Conservation (phyloP, 1,139 yeast species). For the Starmera stellimalicola region DNA sequence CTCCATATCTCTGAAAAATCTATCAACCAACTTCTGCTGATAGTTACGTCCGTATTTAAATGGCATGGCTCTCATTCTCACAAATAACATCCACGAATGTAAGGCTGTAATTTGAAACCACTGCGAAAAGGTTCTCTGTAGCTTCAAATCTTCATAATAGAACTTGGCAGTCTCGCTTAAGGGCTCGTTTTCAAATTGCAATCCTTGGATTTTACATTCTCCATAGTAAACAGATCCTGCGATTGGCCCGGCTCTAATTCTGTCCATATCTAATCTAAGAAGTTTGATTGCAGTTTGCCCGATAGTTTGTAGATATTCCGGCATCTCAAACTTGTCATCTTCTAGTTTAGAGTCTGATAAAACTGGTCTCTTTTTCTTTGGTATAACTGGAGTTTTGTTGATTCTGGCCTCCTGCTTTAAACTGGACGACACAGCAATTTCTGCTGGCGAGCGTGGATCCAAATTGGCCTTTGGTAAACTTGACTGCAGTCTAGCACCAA, state of each 20-base stretch:
- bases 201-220: constrained; percentile 77
- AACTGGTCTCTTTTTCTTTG: constrained; percentile 34
- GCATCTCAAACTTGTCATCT: constrained; percentile 44
- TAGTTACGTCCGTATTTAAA: constrained; percentile 80
- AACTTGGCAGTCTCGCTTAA: constrained; percentile 56
- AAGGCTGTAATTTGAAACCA: constrained; percentile 90
- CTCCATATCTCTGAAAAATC: constrained; percentile 86
- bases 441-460: constrained; percentile 13
- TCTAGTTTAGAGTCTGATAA: constrained; percentile 51
- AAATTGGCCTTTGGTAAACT: constrained; percentile 7
- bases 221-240: constrained; percentile 86
- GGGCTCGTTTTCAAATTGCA: constrained; percentile 64
- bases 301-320: constrained; percentile 58
- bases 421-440: constrained; percentile 16
- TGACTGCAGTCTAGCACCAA: constrained; percentile 5
- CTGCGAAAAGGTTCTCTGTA: constrained; percentile 84
- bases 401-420: constrained; percentile 13
- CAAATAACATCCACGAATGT: constrained; percentile 90
- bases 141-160: constrained; percentile 68
- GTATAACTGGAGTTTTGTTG: constrained; percentile 18
- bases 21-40: constrained; percentile 86
- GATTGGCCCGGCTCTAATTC: constrained; percentile 84
- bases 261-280: constrained; percentile 83
- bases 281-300: constrained; percentile 64
- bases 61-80: constrained; percentile 94